phyloP scores from a whole-genome alignment of 805 yeast genomes.

The Sugiyamaella americana region DNA sequence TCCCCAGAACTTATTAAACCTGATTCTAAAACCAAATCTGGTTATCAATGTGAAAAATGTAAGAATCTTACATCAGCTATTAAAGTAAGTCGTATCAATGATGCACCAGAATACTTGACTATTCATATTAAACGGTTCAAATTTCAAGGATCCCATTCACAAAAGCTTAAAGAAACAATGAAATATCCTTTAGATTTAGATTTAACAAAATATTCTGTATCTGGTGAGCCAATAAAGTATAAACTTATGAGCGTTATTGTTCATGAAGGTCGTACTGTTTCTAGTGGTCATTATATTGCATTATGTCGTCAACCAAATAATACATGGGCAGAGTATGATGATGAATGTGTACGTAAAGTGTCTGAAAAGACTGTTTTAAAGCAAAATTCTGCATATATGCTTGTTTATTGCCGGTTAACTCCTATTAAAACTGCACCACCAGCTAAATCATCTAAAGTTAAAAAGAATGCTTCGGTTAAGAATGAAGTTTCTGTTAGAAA shows the following conservation, averaged over 20 bases:
- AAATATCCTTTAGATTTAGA: slow-evolving; percentile 74
- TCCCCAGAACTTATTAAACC: slow-evolving; percentile 69
- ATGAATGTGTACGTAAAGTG: slow-evolving; percentile 73
- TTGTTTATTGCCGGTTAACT: slow-evolving; percentile 62
- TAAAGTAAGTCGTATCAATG: slow-evolving; percentile 64
- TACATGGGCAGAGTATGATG: slow-evolving; percentile 90
- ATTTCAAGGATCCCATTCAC: slow-evolving; percentile 51
- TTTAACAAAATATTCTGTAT: slow-evolving; percentile 47
- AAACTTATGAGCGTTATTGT: slow-evolving; percentile 78
- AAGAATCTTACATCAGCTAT: slow-evolving; percentile 67
- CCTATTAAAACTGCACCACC: neutral
- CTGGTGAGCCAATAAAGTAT: slow-evolving; percentile 47
- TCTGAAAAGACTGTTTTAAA: slow-evolving; percentile 67
- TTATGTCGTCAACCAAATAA: slow-evolving; percentile 91
- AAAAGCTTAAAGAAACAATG: slow-evolving; percentile 84
- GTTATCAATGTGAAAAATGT: slow-evolving; percentile 85
- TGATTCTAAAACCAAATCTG: slow-evolving; percentile 42
- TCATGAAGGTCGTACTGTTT: slow-evolving; percentile 89
- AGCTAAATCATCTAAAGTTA: neutral
- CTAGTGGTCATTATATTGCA: slow-evolving; percentile 89
- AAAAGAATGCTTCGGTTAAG: neutral
- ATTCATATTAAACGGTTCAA: slow-evolving; percentile 88
- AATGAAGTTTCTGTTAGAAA: no score
- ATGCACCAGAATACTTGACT: slow-evolving; percentile 82
- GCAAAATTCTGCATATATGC: slow-evolving; percentile 86